phyloP scores from a whole-genome alignment of 306 rosid genomes.

The Vachellia collinsii region DNA sequence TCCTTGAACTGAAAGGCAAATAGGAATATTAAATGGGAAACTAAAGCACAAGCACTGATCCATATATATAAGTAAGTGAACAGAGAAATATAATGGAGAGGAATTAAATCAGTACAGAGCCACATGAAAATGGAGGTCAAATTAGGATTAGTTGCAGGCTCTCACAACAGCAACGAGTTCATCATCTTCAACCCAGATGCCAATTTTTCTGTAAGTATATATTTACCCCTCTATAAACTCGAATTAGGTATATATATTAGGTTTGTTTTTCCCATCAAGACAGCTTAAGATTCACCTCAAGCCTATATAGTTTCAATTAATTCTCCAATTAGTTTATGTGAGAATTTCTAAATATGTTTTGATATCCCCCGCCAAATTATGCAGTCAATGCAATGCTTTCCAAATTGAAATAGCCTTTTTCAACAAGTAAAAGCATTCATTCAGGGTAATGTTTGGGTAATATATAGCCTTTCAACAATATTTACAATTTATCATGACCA shows the following conservation, averaged over 20 bases:
- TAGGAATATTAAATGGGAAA: slow-evolving; percentile 4
- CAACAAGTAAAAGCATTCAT: background rate
- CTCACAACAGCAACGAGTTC: slow-evolving; percentile 66
- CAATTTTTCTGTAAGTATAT: slow-evolving; percentile 35
- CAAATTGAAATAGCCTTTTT: background rate
- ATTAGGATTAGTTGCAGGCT: slow-evolving; percentile 69
- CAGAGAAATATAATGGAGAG: background rate
- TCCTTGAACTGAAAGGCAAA: slow-evolving; percentile 53
- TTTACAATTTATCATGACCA: background rate
- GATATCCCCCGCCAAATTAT: too few species aligned
- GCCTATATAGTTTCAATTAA: too few species aligned
- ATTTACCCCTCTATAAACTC: background rate
- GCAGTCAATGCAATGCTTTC: too few species aligned
- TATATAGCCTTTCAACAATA: background rate
- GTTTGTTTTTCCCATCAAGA: too few species aligned
- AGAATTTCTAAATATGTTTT: too few species aligned
- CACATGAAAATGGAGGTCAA: slow-evolving; percentile 43
- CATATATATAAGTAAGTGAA: background rate
- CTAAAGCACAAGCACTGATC: background rate
- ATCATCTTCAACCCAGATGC: slow-evolving; percentile 59
- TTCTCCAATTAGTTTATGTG: too few species aligned
- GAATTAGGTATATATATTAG: background rate
- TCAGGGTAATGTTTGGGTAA: background rate
- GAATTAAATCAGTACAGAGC: background rate
- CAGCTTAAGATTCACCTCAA: too few species aligned